phyloP scores from a whole-genome alignment of 2,329 filamentous ascomycete genomes.

The Colletotrichum simmondsii region DNA sequence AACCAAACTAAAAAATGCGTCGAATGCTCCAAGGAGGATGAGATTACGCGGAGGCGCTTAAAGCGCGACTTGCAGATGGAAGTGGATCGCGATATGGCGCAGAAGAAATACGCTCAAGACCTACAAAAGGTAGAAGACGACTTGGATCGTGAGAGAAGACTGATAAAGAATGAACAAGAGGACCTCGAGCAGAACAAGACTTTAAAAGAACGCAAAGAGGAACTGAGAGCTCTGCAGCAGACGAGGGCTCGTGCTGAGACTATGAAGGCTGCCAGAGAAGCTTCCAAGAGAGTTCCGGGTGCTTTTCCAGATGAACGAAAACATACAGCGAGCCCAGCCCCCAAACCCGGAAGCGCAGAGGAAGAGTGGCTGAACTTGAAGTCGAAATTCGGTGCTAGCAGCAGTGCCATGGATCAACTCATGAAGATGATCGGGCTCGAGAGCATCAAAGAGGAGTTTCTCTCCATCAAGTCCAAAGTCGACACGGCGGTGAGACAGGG shows the following conservation, averaged over 20 bases:
- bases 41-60: conserved; percentile 53
- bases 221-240: conserved; percentile 55
- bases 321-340: too few relatives aligned
- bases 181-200: conserved; percentile 54
- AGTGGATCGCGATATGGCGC: conserved; percentile 52
- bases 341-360: conserved; percentile 43
- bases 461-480: conserved; percentile 71
- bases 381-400: conserved; percentile 58
- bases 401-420: conserved; percentile 67
- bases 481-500: conserved; percentile 70
- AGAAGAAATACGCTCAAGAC: conserved; percentile 55
- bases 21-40: conserved; percentile 63
- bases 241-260: conserved; percentile 38
- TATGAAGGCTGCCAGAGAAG: conserved; percentile 24
- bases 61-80: conserved; percentile 64
- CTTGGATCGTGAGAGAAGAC: conserved; percentile 58
- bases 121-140: conserved; percentile 65
- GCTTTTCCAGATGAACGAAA: background rate
- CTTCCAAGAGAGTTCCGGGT: background rate
- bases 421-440: conserved; percentile 81
- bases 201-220: conserved; percentile 56
- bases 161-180: conserved; percentile 54
- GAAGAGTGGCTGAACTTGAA: conserved; percentile 74
- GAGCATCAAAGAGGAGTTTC: conserved; percentile 71
- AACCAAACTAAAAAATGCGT: conserved; percentile 56